These are phyloP conservation scores for Hysterangium stoloniferum DNA, from an alignment of 768 basidiomycete species.

Conservation along the genomic window DNA sequence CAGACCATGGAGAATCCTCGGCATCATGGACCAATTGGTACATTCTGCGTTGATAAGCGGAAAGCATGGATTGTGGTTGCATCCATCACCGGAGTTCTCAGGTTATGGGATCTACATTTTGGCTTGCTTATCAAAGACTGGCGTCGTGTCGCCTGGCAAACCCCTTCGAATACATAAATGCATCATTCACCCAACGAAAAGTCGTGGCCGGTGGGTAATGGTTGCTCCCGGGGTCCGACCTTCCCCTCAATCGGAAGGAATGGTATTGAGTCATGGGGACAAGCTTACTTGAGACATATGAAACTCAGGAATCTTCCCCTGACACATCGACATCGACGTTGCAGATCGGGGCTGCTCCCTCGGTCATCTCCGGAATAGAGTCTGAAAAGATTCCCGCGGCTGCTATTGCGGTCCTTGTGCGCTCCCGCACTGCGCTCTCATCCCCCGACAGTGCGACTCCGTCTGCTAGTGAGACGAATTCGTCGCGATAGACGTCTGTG, in stretches of 20 bases:
- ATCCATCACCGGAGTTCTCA: slow-evolving; percentile 75
- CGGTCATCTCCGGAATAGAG: slow-evolving; percentile 32
- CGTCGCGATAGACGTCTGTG: slow-evolving; percentile 28
- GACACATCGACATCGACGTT: slow-evolving; percentile 27
- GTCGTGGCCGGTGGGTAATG: slow-evolving; percentile 85
- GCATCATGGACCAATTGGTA: slow-evolving; percentile 80
- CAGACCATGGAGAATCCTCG: slow-evolving; percentile 78
- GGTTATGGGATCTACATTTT: slow-evolving; percentile 94
- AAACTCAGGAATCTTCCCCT: slow-evolving; percentile 28
- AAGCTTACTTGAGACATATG: slow-evolving; percentile 70
- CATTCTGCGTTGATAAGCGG: slow-evolving; percentile 76
- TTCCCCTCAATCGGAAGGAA: slow-evolving; percentile 27
- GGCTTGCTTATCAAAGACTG: slow-evolving; percentile 84
- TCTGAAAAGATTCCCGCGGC: slow-evolving; percentile 58
- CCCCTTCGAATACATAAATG: slow-evolving; percentile 64
- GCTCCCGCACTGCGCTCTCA: slow-evolving; percentile 36
- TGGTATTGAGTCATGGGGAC: slow-evolving; percentile 66
- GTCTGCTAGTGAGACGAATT: slow-evolving; percentile 22
- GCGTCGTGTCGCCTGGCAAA: slow-evolving; percentile 43
- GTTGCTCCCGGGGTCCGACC: slow-evolving; percentile 55
- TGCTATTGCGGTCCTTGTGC: slow-evolving; percentile 77
- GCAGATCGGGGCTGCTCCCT: background rate
- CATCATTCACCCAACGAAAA: slow-evolving; percentile 77
- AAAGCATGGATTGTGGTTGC: slow-evolving; percentile 85
- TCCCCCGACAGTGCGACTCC: no score